Evolutionary conservation across 1,284 basidiomycete species (phyloP), one percentile per base, ranked within the genome.

Genomic region (Amylostereum chailletii): DNA sequence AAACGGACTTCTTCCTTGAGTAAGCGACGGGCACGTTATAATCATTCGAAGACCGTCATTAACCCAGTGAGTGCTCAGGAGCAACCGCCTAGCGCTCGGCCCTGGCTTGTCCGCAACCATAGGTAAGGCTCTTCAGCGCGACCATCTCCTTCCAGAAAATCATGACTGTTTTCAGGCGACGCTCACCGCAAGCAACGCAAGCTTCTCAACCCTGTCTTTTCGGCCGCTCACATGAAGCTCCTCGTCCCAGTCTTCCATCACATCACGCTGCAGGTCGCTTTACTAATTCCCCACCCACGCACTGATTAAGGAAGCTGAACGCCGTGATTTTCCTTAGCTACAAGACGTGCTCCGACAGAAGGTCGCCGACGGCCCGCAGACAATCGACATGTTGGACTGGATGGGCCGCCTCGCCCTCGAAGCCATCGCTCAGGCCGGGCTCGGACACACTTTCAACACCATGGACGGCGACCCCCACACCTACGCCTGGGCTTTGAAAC

Each of bases 401-500:
- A 63, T 65, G 59, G 59, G 58, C 11, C 62, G 64, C 44, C 58
- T 62, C 8, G 62, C 68, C 7, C 58, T 70, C n/a, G 68, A 70
- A 53, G 57, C 65, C 6, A 58, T 70, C 47, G 65, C 65, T 5
- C 66, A 67, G 48, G 65, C 60, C 4, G 65, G 65, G 0, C 56
- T 69, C 5, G 67, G 66, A 1, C 65, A 68, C 51, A 62, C 65
- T 4, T 69, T 70, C 53, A 59, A 65, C 48, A 57, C 64, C 3
- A 57, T 68, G 19, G 49, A 53, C 2, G 55, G 61, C 27, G 49
- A 46, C 9, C 45, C 53, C 2, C 58, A 65, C 47, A 50, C 52
- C n/a, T 64, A 58, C 40, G 58, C 58, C 3, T 53, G 60, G 10
- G 55, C 66, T 1, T 45, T 68, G 19, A 66, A 66, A 55, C 47